Conservation (phyloP, 2,329 filamentous ascomycete genomes). For the Beauveria australis region DNA sequence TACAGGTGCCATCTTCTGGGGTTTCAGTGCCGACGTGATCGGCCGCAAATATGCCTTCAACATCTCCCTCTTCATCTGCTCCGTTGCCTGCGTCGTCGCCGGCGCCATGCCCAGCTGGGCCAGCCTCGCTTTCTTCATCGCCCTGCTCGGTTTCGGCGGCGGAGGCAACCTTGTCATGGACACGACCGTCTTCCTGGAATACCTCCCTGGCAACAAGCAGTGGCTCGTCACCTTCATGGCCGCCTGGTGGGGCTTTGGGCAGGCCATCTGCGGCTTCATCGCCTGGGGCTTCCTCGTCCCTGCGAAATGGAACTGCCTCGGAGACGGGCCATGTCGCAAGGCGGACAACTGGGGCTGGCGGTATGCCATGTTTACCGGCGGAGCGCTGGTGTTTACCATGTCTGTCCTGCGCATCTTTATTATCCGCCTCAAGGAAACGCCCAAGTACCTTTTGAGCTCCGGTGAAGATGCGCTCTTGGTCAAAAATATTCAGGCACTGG, state of each 20-base stretch:
- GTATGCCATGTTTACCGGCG: constrained; percentile 37
- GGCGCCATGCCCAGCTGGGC: constrained; percentile 61
- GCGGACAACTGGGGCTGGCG: constrained; percentile 42
- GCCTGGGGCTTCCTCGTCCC: constrained; percentile 43
- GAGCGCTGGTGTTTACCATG: constrained; percentile 35
- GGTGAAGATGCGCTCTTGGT: constrained; percentile 41
- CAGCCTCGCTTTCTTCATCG: constrained; percentile 55
- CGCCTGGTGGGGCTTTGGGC: constrained; percentile 44
- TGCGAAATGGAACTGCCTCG: constrained; percentile 31
- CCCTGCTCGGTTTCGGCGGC: constrained; percentile 53
- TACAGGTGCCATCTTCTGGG: constrained; percentile 58
- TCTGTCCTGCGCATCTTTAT: constrained; percentile 37
- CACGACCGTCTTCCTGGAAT: constrained; percentile 44
- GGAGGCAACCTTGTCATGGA: constrained; percentile 45
- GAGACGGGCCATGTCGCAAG: constrained; percentile 35
- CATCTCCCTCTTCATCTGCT: constrained; percentile 53
- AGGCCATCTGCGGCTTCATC: constrained; percentile 37
- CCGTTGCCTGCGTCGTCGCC: constrained; percentile 49
- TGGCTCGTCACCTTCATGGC: constrained; percentile 39
- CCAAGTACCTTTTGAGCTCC: constrained; percentile 38
- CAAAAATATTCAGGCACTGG: constrained; percentile 38
- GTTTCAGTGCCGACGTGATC: constrained; percentile 57
- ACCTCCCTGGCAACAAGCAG: constrained; percentile 38
- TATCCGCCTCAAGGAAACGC: constrained; percentile 39
- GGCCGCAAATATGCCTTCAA: constrained; percentile 64